A percentile compares a stretch with the other conserved stretches of the same genome.
Conservation (phyloP, 2,329 filamentous ascomycete genomes). For the Colletotrichum spaethianum region DNA sequence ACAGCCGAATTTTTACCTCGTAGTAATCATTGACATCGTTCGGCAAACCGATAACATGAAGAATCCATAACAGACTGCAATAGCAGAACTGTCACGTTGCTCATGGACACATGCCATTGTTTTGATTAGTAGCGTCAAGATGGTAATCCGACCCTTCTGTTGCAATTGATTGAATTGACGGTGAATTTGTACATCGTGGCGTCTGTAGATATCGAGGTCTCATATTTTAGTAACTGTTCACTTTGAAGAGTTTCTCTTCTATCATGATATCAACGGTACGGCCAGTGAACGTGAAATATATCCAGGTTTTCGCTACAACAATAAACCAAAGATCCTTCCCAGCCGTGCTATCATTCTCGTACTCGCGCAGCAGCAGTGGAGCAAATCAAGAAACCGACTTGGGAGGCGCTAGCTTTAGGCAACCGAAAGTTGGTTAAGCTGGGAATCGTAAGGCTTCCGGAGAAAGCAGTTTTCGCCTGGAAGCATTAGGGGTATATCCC, state of each 20-base stretch:
- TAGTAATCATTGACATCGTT: not conserved
- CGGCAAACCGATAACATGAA: not conserved
- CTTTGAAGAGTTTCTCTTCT: not conserved
- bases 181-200: no score
- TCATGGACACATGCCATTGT: not conserved
- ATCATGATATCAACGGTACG: not conserved
- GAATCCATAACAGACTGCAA: not conserved
- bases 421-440: not conserved
- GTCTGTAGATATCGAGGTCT: no score
- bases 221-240: no score
- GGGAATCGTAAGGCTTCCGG: not conserved
- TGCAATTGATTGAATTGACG: no score
- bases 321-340: not conserved
- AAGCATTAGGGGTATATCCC: not conserved
- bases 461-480: not conserved
- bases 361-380: not conserved
- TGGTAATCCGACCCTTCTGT: no score
- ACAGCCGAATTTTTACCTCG: not conserved
- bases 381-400: not conserved
- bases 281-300: no score
- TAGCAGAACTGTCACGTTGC: not conserved
- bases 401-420: not conserved
- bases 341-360: not conserved
- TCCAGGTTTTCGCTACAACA: no score
- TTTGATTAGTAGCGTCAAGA: no score